Percentiles rank a stretch among this genome's conserved stretches.
Conservation (phyloP, 495 filamentous ascomycete species). For the Apiosordaria backusii region DNA sequence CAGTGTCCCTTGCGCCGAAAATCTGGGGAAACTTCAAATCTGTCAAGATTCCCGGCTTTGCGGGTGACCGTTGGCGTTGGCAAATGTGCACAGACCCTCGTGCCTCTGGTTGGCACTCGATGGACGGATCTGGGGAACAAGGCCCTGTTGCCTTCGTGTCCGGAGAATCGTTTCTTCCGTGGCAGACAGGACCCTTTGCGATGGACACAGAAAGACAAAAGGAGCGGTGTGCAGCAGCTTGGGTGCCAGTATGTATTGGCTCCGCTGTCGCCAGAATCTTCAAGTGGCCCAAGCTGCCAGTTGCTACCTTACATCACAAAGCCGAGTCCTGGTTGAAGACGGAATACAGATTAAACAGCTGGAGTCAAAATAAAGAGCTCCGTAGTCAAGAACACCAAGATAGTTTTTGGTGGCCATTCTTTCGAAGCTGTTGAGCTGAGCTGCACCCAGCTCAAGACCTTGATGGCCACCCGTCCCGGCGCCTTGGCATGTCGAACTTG, state of each 20-base stretch:
- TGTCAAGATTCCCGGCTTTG: not conserved
- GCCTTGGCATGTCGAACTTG: not conserved
- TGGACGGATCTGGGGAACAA: not conserved
- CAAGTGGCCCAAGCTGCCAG: not conserved
- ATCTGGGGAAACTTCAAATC: not conserved
- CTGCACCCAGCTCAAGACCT: not conserved
- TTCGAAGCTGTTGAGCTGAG: not conserved
- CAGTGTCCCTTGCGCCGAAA: not conserved
- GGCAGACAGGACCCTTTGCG: not conserved
- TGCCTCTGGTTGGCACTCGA: not conserved
- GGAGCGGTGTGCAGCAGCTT: conserved; percentile 3
- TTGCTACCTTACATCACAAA: too few species aligned
- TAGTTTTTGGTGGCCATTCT: too few species aligned
- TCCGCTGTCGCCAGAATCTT: not conserved
- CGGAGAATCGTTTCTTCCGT: not conserved
- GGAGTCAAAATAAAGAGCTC: not conserved
- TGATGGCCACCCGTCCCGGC: not conserved
- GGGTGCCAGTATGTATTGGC: not conserved
- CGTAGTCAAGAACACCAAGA: not conserved
- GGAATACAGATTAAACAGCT: not conserved
- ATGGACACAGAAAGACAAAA: not conserved
- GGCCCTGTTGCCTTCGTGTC: not conserved
- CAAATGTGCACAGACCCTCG: not conserved
- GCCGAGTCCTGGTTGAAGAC: not conserved
- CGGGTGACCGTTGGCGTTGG: not conserved